Evolutionary conservation across 345 rosid species (phyloP).

Genomic region (Salix arbutifolia): DNA sequence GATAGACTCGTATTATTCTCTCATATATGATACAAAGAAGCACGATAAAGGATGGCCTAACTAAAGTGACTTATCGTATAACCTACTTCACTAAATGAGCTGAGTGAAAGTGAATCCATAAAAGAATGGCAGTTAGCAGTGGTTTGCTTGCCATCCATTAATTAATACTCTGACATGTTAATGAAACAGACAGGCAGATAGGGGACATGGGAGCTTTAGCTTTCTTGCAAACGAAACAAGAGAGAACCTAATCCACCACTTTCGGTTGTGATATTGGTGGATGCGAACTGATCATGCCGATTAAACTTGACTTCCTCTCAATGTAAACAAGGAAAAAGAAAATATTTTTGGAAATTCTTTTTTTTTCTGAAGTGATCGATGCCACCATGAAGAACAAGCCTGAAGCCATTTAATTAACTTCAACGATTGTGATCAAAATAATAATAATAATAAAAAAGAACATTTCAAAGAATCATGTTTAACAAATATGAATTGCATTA

Average conservation of each 20-base stretch:
- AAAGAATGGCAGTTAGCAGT: conserved; percentile 2
- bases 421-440: not conserved
- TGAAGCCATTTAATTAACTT: not conserved
- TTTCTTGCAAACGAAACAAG: conserved; percentile 26
- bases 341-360: too few species aligned
- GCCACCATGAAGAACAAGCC: not conserved
- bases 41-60: not conserved
- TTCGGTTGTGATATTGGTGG: conserved; percentile 17
- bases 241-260: conserved; percentile 33
- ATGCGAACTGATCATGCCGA: conserved; percentile 12
- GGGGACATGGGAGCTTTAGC: conserved; percentile 1
- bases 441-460: not conserved
- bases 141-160: conserved; percentile 6
- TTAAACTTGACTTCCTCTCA: not conserved
- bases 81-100: conserved; percentile 4
- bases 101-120: not conserved
- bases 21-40: too few species aligned
- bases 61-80: not conserved
- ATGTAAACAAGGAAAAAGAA: not conserved
- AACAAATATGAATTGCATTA: conserved; percentile 14
- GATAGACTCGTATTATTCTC: too few species aligned
- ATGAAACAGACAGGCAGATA: conserved; percentile 11
- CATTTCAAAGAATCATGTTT: conserved; percentile 15
- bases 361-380: not conserved
- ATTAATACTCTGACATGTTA: conserved; percentile 3